Conservation (phyloP, 164 flowering plant species). For the Santalum album region DNA sequence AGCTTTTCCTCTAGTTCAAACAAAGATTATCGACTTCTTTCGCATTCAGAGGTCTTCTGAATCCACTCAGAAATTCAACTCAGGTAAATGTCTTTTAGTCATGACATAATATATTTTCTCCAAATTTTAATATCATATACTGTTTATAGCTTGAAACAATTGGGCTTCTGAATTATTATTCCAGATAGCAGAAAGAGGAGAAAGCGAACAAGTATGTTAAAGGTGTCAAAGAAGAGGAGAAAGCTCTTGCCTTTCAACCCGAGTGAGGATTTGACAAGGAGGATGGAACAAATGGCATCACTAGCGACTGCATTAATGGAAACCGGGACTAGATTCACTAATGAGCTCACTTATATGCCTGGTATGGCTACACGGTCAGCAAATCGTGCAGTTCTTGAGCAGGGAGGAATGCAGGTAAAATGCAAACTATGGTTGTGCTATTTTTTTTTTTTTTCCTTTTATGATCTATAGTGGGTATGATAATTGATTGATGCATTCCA, state of each 20-base stretch:
- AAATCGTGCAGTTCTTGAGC: constrained; percentile 54
- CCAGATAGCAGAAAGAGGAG: constrained; percentile 40
- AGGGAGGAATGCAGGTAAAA: constrained; percentile 89
- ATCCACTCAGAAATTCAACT: constrained; percentile 14
- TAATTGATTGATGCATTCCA: no score
- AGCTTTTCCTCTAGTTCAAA: constrained; percentile 80
- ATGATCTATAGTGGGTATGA: no score
- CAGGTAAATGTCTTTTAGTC: constrained; percentile 26
- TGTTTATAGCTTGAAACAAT: background rate
- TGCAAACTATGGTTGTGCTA: no score
- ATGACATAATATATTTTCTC: background rate
- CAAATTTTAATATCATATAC: background rate
- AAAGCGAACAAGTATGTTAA: constrained; percentile 36
- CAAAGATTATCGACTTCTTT: constrained; percentile 87
- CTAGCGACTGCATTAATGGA: constrained; percentile 75
- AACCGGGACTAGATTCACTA: constrained; percentile 55
- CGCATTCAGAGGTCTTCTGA: constrained; percentile 48
- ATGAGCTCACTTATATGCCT: constrained; percentile 64
- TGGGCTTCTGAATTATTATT: background rate
- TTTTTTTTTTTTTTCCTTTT: no score
- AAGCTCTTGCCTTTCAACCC: constrained; percentile 68
- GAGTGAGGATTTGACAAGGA: constrained; percentile 47
- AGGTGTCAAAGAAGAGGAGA: constrained; percentile 63
- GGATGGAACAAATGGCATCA: constrained; percentile 82
- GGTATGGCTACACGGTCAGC: constrained; percentile 85